Evolutionary conservation across 2,329 filamentous ascomycete species (phyloP), one percentile per base, ranked within the genome.

Genomic region (Meredithiella fracta): DNA sequence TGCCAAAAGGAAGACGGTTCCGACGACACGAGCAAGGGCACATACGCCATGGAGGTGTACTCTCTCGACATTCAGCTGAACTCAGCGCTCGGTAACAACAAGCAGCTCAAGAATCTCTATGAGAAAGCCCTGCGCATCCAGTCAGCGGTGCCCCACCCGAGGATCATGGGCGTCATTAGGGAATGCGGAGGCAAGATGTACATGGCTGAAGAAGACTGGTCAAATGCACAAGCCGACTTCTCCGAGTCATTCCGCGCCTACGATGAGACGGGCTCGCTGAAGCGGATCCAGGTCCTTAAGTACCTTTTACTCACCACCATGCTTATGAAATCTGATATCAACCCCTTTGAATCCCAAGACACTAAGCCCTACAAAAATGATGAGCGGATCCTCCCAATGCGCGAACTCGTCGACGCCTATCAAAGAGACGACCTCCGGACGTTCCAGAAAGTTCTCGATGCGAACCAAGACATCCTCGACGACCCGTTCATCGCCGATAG

Each of bases 141-240:
- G 60, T 97, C 92, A n/a, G 92, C 92, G 0, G 92, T 98, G 11
- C 91, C 92, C 40, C 92, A 98, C 70, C 92, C 92, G 58, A 94
- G 95, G 71, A 95, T 98, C 67, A 96, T 97, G 88, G 92, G 92
- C 53, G 91, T 98, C 67, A 98, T 98, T 66, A 85, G 91, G 55
- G 92, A 98, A 72, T 98, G 92, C 67, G 92, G 92, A 64, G 92
- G 92, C 63, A 98, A 98, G 75, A 98, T 98, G 92, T 90, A 97
- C 72, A 97, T 98, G 92, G 92, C 86, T 68, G 92, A 98, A 74
- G 92, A 97, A 72, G 97, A 97, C 67, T 98, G 92, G 92, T 88
- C 92, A 67, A 87, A 90, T 65, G 92, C 92, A 1, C 90, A 97
- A 70, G 91, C 83, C 63, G 92, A 97, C 72, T 98, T 98, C 69